Percentiles rank a stretch among this genome's conserved stretches.
These are phyloP conservation scores for Xylaria sp. DNA, from an alignment of 2,329 filamentous ascomycete species.

Conservation along the genomic window DNA sequence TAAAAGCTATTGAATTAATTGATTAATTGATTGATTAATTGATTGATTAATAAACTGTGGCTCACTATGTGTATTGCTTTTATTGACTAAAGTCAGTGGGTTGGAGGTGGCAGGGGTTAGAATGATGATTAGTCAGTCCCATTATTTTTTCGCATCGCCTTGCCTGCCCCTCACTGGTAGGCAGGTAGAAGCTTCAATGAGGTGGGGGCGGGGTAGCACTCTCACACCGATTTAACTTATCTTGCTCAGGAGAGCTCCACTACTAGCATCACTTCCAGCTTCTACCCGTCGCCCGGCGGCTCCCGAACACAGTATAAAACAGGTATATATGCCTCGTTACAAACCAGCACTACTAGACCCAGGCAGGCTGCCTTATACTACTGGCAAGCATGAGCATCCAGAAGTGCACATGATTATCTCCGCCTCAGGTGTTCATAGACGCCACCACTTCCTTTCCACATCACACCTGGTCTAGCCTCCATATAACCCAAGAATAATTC, in stretches of 20 bases:
- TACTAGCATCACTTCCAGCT: not conserved
- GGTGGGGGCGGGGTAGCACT: conserved; percentile 38
- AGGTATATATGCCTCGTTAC: not conserved
- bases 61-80: too few species aligned
- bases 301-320: not conserved
- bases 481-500: not conserved
- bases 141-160: too few species aligned
- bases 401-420: not conserved
- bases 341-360: not conserved
- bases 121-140: too few species aligned
- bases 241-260: conserved; percentile 4
- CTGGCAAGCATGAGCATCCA: not conserved
- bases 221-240: conserved; percentile 4
- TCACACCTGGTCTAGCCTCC: not conserved
- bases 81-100: too few species aligned
- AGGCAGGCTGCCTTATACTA: not conserved
- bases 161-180: not conserved
- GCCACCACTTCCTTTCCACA: not conserved
- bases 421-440: not conserved
- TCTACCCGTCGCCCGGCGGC: not conserved
- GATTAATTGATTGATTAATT: too few species aligned
- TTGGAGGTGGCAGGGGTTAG: too few species aligned
- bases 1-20: too few species aligned
- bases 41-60: too few species aligned
- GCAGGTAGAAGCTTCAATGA: not conserved